A percentile compares a stretch with the other conserved stretches of the same genome.
Evolutionary conservation across 345 rosid genomes (phyloP).

Genomic region (Toxicodendron radicans): DNA sequence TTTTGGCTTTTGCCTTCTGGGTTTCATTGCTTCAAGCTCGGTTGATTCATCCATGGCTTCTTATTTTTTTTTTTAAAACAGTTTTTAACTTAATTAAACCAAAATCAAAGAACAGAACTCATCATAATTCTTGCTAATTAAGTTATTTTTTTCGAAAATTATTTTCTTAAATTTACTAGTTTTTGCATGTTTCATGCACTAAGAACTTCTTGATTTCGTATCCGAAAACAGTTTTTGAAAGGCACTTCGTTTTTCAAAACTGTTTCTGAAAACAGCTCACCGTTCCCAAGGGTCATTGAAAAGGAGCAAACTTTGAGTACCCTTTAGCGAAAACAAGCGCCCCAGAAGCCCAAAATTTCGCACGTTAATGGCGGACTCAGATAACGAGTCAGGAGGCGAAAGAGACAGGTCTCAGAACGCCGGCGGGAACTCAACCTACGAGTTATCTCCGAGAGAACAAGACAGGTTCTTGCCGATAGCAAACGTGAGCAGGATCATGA

Average conservation of each 20-base stretch:
- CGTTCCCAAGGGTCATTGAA: neutral
- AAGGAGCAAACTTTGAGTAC: neutral
- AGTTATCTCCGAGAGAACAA: slow-evolving; percentile 56
- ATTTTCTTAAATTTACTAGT: neutral
- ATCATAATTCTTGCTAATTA: too few relatives aligned
- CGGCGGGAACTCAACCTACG: slow-evolving; percentile 22
- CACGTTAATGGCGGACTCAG: slow-evolving; percentile 60
- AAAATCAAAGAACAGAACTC: too few relatives aligned
- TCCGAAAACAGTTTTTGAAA: neutral
- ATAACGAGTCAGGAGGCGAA: slow-evolving; percentile 63
- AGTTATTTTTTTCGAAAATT: too few relatives aligned
- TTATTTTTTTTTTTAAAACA: neutral
- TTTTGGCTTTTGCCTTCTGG: too few relatives aligned
- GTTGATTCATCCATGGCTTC: neutral
- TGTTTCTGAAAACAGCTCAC: neutral
- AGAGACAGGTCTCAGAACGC: slow-evolving; percentile 29
- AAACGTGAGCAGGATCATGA: slow-evolving; percentile 80
- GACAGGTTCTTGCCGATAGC: slow-evolving; percentile 76
- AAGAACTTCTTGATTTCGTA: neutral
- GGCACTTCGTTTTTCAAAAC: neutral
- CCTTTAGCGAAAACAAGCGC: neutral
- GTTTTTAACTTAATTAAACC: too few relatives aligned
- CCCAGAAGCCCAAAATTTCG: neutral
- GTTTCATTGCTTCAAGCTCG: neutral
- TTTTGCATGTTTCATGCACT: neutral